phyloP scores from a whole-genome alignment of 441 rosid species.

The Cnidoscolus chayamansa region DNA sequence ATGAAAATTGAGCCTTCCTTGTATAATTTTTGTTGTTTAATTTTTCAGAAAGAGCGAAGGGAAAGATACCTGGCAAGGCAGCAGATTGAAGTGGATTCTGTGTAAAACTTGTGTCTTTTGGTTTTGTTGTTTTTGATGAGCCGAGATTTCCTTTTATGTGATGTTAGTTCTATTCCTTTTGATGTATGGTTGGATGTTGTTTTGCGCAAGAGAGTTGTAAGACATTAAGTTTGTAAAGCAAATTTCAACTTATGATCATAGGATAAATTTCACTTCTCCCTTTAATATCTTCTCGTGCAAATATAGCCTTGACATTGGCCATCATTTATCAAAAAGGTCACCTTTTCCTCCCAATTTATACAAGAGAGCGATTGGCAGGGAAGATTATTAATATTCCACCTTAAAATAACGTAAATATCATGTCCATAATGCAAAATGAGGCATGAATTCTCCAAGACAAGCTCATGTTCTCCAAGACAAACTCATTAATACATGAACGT shows the following conservation, averaged over 20 bases:
- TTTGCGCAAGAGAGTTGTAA: neutral
- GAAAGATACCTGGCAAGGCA: conserved; percentile 57
- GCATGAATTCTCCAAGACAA: too few relatives aligned
- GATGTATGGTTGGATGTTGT: neutral
- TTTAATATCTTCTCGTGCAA: too few relatives aligned
- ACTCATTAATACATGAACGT: too few relatives aligned
- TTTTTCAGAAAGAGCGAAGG: conserved; percentile 50
- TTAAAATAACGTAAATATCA: too few relatives aligned
- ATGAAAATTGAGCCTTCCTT: neutral
- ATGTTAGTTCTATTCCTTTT: conserved; percentile 9
- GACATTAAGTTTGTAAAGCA: conserved; percentile 15
- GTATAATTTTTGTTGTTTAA: neutral
- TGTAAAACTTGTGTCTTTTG: conserved; percentile 23
- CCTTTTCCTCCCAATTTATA: too few relatives aligned
- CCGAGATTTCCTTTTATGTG: conserved; percentile 12
- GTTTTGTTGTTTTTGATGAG: conserved; percentile 12
- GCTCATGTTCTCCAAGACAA: too few relatives aligned
- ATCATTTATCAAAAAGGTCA: too few relatives aligned
- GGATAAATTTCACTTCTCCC: neutral
- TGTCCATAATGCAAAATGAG: too few relatives aligned
- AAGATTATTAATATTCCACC: too few relatives aligned
- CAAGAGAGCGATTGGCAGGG: too few relatives aligned
- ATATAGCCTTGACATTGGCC: too few relatives aligned
- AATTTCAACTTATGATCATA: neutral
- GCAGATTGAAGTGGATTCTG: conserved; percentile 43